Evolutionary conservation across 106 monocot genomes (phyloP), one percentile per base, ranked within the genome.

Genomic region (Phalaenopsis aphrodite): DNA sequence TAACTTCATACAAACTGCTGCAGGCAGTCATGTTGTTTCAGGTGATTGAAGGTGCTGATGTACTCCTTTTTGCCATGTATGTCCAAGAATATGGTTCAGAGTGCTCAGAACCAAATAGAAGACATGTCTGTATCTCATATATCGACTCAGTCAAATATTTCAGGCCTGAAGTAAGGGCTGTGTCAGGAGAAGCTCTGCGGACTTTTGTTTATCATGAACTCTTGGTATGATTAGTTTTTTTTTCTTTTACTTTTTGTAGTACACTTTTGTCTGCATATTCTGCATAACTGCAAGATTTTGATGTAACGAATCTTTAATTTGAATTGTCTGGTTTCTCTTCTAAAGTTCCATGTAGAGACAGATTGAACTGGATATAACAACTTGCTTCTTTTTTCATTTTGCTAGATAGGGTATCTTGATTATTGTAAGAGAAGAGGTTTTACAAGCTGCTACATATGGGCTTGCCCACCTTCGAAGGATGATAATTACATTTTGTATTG

Each of bases 191-290:
- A 79, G 91, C 94, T 37, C 84, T 94, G 10, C 91, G 94, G 5
- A 91, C 94, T 12, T 88, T 91, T 78, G 91, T 94, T 75, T 94
- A 94, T 78, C 94, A 94, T 86, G 87, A 91, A 88, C 79, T 94
- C 79, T 72, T 94, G 91, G 94, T 94, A 91, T 72, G 79, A 38
- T 71, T 36, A 71, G 37, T 3, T 9, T 71, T 71, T 19, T 30
- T 1, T 1, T 2, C 38, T 38, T 71, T 19, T 1, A 12, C 9
- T 71, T 38, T 71, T 71, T 71, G 37, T 71, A 38, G 9, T 71
- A 71, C 14, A 36, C 23, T 36, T 69, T 38, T 71, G 7, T 39
- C 36, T 71, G 71, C 71, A 10, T 30, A 30, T 71, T 8, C 0
- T 37, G 30, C 38, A 37, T 39, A 8, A 39, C 36, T 39, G 30